Base-by-base conservation (phyloP, 179 eudicot genomes). In the Heliamphora pulchella region DNA sequence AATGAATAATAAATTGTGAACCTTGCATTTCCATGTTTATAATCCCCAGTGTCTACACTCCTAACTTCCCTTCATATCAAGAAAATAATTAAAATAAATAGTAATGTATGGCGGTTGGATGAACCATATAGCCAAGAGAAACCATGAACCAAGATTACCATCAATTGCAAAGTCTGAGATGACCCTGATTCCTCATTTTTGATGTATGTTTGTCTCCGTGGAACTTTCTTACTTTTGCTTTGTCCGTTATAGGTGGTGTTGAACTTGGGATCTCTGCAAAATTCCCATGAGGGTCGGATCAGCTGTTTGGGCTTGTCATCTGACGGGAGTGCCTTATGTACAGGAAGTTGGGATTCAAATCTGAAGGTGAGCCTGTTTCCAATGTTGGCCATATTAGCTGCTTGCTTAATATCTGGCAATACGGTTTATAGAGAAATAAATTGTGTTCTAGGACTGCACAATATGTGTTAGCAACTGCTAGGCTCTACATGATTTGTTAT, bases 321-420 rank as follows among this genome's bases (percentile, higher is more conserved):
- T 84, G 98, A 95, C 88, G 98, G 98, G 50, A 95, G 98, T 78
- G 97, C 98, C 82, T 87, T 95, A 54, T 95, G 98, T 86, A 95
- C 98, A 70, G 97, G 98, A 85, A 95, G 98, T 87, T 91, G 88
- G 87, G 98, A 95, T 86, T 84, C 90, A 62, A 93, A 92, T 74
- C 89, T 95, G 62, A 95, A 93, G 98, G 98, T 92, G 54, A 87
- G 91, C 81, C 50, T 76, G 59, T 75, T 62, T 76, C 75, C 55
- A 9, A 39, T 50, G 63, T 17, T 73, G 11, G 46, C 20, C 15
- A 55, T 10, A 5, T 43, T 10, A 61, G 18, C n/a, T 10, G 4
- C n/a, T 65, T 70, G 65, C 57, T 4, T 78, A 0, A 15, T 78
- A 47, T 50, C n/a, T n/a, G n/a, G n/a, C n/a, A 41, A 75, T 47